Evolutionary conservation across 495 filamentous ascomycete species (phyloP).

Genomic region (Talaromyces thailandensis): DNA sequence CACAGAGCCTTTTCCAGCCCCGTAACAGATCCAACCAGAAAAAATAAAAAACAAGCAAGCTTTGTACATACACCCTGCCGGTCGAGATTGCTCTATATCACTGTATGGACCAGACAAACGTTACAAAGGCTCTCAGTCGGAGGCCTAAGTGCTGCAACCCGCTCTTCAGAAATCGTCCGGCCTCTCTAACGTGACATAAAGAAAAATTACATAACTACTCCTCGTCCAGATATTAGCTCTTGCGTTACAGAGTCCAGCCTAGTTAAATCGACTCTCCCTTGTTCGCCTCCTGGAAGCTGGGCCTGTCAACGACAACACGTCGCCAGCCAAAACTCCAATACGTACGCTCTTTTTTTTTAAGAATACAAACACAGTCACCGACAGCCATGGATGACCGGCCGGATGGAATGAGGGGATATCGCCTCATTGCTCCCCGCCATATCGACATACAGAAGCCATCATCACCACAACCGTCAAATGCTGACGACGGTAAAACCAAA

Average conservation of each 20-base stretch:
- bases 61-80: background rate
- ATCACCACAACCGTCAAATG: background rate
- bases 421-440: slow-evolving; percentile 3
- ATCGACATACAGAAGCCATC: background rate
- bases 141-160: background rate
- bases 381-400: background rate
- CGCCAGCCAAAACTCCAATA: background rate
- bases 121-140: background rate
- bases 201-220: background rate
- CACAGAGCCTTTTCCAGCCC: too few species aligned
- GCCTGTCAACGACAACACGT: background rate
- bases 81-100: background rate
- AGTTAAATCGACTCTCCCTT: background rate
- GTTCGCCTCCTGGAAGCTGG: background rate
- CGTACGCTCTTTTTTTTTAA: background rate
- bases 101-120: background rate
- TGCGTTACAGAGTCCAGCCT: background rate
- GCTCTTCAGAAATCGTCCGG: background rate
- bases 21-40: too few species aligned
- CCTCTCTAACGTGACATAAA: background rate
- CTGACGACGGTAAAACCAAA: slow-evolving; percentile 28
- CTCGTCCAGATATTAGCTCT: background rate
- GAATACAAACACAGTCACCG: background rate
- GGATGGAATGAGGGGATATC: background rate
- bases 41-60: background rate